These are phyloP conservation scores for Lactarius sanguifluus DNA, from an alignment of 768 basidiomycete species.

Conservation along the genomic window DNA sequence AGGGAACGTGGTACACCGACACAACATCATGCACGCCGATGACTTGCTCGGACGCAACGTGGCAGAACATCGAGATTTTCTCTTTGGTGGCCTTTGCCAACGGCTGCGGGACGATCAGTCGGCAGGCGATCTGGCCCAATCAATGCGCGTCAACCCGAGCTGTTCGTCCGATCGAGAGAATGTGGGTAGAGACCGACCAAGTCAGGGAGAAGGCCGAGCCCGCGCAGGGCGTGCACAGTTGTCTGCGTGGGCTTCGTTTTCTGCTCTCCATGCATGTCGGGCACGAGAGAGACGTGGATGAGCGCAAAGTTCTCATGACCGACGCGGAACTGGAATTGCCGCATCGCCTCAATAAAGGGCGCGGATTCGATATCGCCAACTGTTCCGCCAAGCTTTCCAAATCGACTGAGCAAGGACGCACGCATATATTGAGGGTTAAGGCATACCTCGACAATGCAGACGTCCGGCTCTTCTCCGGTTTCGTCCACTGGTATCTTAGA, in stretches of 20 bases:
- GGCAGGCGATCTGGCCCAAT: slow-evolving; percentile 79
- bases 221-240: slow-evolving; percentile 89
- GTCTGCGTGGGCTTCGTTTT: slow-evolving; percentile 99
- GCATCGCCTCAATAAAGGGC: slow-evolving; percentile 97
- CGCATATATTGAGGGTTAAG: not conserved
- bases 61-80: slow-evolving; percentile 99
- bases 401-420: not conserved
- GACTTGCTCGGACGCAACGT: slow-evolving; percentile 86
- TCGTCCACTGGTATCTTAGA: slow-evolving; percentile 94
- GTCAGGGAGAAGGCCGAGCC: slow-evolving; percentile 90
- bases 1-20: slow-evolving; percentile 96
- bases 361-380: slow-evolving; percentile 99
- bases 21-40: slow-evolving; percentile 95
- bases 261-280: slow-evolving; percentile 97
- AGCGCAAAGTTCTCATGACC: slow-evolving; percentile 96
- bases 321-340: slow-evolving; percentile 99
- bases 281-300: slow-evolving; percentile 96
- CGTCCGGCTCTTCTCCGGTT: slow-evolving; percentile 88
- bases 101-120: slow-evolving; percentile 74
- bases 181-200: slow-evolving; percentile 53
- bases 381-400: slow-evolving; percentile 83
- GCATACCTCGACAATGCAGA: slow-evolving; percentile 93
- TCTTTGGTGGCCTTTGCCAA: slow-evolving; percentile 84
- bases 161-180: not conserved
- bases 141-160: slow-evolving; percentile 5